Conservation (phyloP, 352 stramenopile species). For the Phytophthora uliginosa region DNA sequence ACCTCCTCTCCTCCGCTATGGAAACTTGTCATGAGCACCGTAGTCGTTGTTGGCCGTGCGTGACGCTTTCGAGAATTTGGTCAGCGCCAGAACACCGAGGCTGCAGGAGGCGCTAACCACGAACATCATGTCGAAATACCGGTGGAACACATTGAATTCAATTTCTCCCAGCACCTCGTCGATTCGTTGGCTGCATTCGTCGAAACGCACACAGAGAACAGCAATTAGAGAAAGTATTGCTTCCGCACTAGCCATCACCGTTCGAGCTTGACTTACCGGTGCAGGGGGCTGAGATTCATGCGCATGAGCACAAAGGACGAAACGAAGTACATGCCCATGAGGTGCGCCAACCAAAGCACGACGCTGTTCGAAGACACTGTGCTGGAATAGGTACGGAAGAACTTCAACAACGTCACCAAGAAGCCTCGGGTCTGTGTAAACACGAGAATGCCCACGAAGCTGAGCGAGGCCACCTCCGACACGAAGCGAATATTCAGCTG, state of each 20-base stretch:
- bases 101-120: conserved; percentile 80
- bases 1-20: conserved; percentile 38
- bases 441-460: conserved; percentile 85
- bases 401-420: conserved; percentile 79
- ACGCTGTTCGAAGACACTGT: conserved; percentile 88
- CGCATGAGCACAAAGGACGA: conserved; percentile 91
- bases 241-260: not conserved
- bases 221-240: conserved; percentile 1
- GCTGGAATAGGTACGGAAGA: conserved; percentile 85
- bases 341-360: conserved; percentile 83
- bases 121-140: conserved; percentile 90
- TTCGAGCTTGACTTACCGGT: conserved; percentile 54
- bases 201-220: not conserved
- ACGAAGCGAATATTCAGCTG: conserved; percentile 87
- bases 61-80: conserved; percentile 86
- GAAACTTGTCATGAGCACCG: conserved; percentile 81
- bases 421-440: conserved; percentile 89
- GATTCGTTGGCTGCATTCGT: conserved; percentile 65
- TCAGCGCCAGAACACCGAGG: conserved; percentile 61
- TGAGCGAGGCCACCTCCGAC: conserved; percentile 80
- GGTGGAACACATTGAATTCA: conserved; percentile 87
- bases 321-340: conserved; percentile 93
- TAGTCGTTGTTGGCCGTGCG: conserved; percentile 83
- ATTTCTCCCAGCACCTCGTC: conserved; percentile 88
- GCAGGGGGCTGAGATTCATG: conserved; percentile 83